These are phyloP conservation scores for Atalantia buxifolia DNA, from an alignment of 345 rosid genomes.

Conservation along the genomic window DNA sequence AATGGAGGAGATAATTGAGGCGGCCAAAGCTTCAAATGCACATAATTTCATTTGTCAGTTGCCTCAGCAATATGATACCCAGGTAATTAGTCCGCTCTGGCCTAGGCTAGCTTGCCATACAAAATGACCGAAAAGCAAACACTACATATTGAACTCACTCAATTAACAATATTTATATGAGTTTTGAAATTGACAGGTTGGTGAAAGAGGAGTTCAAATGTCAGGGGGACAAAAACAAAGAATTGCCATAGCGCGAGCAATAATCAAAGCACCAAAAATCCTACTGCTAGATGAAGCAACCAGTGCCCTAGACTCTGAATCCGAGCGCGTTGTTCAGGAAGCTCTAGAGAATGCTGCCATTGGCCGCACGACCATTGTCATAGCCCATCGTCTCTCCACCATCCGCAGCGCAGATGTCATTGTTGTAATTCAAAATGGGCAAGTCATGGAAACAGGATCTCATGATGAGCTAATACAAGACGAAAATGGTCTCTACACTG, in stretches of 20 bases:
- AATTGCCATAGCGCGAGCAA: slow-evolving; percentile 67
- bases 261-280: slow-evolving; percentile 55
- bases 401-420: slow-evolving; percentile 55
- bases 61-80: no score
- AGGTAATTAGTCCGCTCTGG: no score
- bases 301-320: slow-evolving; percentile 72
- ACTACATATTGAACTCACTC: no score
- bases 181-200: slow-evolving; percentile 36
- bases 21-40: no score
- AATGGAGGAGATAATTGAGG: no score
- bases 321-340: slow-evolving; percentile 60
- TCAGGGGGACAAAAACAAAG: slow-evolving; percentile 81
- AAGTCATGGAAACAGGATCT: slow-evolving; percentile 46
- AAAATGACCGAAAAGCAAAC: no score
- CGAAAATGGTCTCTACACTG: background rate
- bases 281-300: slow-evolving; percentile 77
- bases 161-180: no score
- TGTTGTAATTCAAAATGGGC: slow-evolving; percentile 42
- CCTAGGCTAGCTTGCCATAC: no score
- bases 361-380: slow-evolving; percentile 60
- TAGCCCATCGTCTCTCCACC: slow-evolving; percentile 74
- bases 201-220: slow-evolving; percentile 68
- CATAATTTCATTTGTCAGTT: no score
- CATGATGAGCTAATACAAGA: slow-evolving; percentile 51
- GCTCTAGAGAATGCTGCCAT: slow-evolving; percentile 56